A percentile compares a stretch with the other conserved stretches of the same genome.
Evolutionary conservation across 495 filamentous ascomycete species (phyloP).

Genomic region (Stereocaulon alpinum): DNA sequence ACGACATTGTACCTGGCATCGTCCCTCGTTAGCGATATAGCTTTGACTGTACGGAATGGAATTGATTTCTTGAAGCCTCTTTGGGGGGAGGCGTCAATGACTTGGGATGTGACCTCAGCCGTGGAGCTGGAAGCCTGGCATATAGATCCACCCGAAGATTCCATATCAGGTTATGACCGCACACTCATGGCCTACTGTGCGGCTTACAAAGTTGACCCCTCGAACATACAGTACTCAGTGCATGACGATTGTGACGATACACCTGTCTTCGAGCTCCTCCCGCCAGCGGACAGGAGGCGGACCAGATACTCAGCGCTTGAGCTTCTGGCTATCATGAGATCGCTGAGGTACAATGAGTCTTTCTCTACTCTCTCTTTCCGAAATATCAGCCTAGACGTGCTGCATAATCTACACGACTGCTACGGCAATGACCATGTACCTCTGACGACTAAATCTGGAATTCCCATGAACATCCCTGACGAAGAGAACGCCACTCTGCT

Average conservation of each 20-base stretch:
- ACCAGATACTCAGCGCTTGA: constrained; percentile 61
- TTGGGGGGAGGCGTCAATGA: constrained; percentile 65
- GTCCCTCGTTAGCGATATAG: constrained; percentile 64
- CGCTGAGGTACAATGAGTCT: constrained; percentile 84
- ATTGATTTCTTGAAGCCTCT: constrained; percentile 73
- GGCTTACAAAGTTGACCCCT: constrained; percentile 62
- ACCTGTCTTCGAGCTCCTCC: constrained; percentile 73
- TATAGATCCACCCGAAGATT: constrained; percentile 54
- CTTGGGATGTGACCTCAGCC: constrained; percentile 50
- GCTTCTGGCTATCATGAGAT: constrained; percentile 73
- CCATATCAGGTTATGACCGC: constrained; percentile 68
- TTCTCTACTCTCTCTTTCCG: constrained; percentile 79
- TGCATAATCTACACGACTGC: constrained; percentile 51
- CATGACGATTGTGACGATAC: constrained; percentile 67
- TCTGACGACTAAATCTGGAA: constrained; percentile 45
- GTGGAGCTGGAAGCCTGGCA: constrained; percentile 54
- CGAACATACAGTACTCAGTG: constrained; percentile 66
- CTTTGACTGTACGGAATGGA: constrained; percentile 57
- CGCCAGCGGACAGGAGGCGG: constrained; percentile 44
- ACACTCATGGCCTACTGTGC: constrained; percentile 81
- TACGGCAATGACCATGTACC: constrained; percentile 56
- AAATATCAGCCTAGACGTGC: constrained; percentile 56
- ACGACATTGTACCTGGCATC: constrained; percentile 69
- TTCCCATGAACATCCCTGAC: constrained; percentile 46
- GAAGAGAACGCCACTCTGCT: constrained; percentile 51